These are phyloP conservation scores for Populus deltoides DNA, from an alignment of 345 rosid genomes.

Conservation along the genomic window DNA sequence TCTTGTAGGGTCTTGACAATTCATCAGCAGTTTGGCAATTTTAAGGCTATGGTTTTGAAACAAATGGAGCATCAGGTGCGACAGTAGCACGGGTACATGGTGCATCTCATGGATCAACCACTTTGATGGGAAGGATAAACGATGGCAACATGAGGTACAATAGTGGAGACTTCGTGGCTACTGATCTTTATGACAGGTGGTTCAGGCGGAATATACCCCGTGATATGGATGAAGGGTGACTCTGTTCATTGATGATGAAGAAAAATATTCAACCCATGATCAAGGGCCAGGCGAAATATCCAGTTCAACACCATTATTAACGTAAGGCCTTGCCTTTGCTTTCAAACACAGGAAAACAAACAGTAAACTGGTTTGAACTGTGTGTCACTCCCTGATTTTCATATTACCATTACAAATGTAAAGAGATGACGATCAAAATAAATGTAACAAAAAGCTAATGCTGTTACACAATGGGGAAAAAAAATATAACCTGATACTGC, in stretches of 20 bases:
- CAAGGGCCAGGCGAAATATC: too few relatives aligned
- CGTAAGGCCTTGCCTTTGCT: too few relatives aligned
- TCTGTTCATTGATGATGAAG: too few relatives aligned
- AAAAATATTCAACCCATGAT: too few relatives aligned
- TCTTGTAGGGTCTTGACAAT: background rate
- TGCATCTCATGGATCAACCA: constrained; percentile 19
- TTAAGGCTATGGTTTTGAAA: constrained; percentile 8
- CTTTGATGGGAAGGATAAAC: constrained; percentile 19
- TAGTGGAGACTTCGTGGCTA: constrained; percentile 10
- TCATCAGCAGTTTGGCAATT: constrained; percentile 24
- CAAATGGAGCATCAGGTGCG: constrained; percentile 19
- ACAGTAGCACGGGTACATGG: constrained; percentile 26
- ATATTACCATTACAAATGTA: background rate
- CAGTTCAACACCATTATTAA: constrained; percentile 12
- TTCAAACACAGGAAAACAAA: background rate
- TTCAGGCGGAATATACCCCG: too few relatives aligned
- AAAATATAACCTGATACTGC: background rate
- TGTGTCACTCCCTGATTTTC: background rate
- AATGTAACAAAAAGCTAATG: constrained; percentile 8
- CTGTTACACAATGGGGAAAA: background rate
- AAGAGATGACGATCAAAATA: background rate
- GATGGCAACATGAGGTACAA: constrained; percentile 22
- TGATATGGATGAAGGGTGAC: background rate
- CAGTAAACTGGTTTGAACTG: background rate
- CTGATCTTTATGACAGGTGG: constrained; percentile 16